Conservation (phyloP, 257 asterid species). For the Scutellaria minor region DNA sequence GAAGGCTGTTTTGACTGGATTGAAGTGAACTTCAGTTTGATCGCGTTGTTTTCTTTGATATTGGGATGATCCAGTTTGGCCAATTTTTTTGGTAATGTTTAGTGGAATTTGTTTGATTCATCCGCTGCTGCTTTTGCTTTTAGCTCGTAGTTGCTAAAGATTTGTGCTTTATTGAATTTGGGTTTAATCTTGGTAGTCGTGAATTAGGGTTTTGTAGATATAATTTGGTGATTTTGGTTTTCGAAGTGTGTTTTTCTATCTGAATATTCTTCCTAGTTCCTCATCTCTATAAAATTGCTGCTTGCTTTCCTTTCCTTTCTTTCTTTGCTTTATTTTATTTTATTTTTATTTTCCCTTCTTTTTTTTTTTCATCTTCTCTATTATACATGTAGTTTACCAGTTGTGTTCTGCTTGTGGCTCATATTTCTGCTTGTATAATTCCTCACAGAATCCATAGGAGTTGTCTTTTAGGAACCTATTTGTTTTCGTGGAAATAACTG, state of each 20-base stretch:
- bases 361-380: neutral
- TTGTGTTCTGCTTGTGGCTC: conserved; percentile 14
- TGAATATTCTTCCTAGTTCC: conserved; percentile 8
- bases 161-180: conserved; percentile 35
- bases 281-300: neutral
- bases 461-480: conserved; percentile 11
- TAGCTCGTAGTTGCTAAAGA: conserved; percentile 29
- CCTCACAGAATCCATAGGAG: conserved; percentile 31
- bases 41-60: conserved; percentile 39
- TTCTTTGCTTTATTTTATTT: neutral
- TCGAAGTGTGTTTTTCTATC: conserved; percentile 15
- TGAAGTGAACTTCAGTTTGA: conserved; percentile 42
- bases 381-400: conserved; percentile 16
- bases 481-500: conserved; percentile 19
- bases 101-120: conserved; percentile 25
- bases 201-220: conserved; percentile 50
- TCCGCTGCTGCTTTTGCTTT: conserved; percentile 27
- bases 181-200: conserved; percentile 28
- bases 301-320: neutral
- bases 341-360: neutral
- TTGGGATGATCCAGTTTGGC: conserved; percentile 3
- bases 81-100: conserved; percentile 11
- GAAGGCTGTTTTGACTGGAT: conserved; percentile 20
- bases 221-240: conserved; percentile 10
- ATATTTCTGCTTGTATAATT: conserved; percentile 21